A percentile compares a stretch with the other conserved stretches of the same genome.
Evolutionary conservation across 208 protist species (phyloP).

Genomic region (Wallacemonas sp.): DNA sequence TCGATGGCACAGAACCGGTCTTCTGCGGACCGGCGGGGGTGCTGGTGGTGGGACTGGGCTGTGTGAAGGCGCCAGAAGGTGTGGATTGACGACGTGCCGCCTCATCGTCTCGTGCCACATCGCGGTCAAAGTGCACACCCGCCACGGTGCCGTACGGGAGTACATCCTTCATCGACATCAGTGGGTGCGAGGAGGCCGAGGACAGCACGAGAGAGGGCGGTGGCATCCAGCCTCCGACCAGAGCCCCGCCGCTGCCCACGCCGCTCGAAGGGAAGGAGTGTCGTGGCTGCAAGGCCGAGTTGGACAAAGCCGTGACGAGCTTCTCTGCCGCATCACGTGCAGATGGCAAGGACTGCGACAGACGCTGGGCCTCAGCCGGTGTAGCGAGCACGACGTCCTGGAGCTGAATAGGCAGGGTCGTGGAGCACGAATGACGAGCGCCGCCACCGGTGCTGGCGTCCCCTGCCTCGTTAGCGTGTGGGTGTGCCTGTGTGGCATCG

Average conservation of each 20-base stretch:
- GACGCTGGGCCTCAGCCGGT: neutral
- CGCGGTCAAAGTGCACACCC: constrained; percentile 18
- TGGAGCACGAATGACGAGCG: too few species aligned
- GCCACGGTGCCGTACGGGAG: constrained; percentile 12
- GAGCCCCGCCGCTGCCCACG: neutral
- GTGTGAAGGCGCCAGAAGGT: neutral
- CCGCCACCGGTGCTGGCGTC: too few species aligned
- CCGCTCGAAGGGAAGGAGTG: neutral
- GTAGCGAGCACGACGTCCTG: too few species aligned
- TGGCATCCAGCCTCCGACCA: neutral
- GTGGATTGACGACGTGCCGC: neutral
- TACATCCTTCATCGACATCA: constrained; percentile 7
- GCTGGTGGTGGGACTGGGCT: neutral
- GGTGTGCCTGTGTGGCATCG: neutral
- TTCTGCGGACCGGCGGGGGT: neutral
- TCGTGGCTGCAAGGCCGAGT: neutral
- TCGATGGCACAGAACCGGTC: too few species aligned
- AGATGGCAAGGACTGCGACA: neutral
- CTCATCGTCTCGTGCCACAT: constrained; percentile 8
- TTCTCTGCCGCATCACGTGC: neutral
- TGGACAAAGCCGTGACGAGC: neutral
- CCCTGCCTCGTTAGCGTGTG: too few species aligned
- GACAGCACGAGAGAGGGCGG: constrained; percentile 25
- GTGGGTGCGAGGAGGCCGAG: constrained; percentile 16
- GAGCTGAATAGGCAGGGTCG: too few species aligned